A percentile compares a stretch with the other conserved stretches of the same genome.
Conservation (phyloP, 495 filamentous ascomycete genomes). For the Xylaria venustula region DNA sequence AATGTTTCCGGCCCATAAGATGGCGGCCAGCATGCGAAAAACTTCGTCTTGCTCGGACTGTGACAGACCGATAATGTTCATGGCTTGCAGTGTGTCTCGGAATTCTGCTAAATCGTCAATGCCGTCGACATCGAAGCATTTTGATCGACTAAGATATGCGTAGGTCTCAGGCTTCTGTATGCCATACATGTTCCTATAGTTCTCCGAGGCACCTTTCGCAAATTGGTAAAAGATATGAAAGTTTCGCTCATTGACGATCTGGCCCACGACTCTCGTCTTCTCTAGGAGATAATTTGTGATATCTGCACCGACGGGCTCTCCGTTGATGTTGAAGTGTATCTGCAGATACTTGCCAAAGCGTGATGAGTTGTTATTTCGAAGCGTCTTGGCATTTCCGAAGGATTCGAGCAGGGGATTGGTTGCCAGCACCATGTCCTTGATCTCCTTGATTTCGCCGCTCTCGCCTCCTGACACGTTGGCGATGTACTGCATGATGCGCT, state of each 20-base stretch:
- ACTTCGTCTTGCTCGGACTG: constrained; percentile 93
- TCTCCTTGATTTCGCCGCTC: constrained; percentile 91
- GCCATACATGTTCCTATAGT: constrained; percentile 82
- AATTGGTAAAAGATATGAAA: constrained; percentile 99
- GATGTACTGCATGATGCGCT: constrained; percentile 99
- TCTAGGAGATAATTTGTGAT: constrained; percentile 98
- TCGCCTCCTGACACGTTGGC: constrained; percentile 89
- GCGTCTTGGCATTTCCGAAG: constrained; percentile 96
- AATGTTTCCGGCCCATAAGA: constrained; percentile 95
- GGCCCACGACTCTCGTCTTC: constrained; percentile 92
- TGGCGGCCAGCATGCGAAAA: constrained; percentile 90
- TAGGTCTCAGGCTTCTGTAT: constrained; percentile 92
- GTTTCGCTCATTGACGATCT: constrained; percentile 93
- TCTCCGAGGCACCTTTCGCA: constrained; percentile 85
- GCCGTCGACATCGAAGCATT: constrained; percentile 89
- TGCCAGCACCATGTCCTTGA: constrained; percentile 97
- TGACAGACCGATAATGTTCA: constrained; percentile 87
- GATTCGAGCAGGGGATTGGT: constrained; percentile 97
- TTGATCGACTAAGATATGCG: constrained; percentile 89
- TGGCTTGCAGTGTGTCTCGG: constrained; percentile 86
- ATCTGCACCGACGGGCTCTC: constrained; percentile 92
- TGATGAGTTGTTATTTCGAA: constrained; percentile 98
- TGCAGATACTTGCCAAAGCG: constrained; percentile 98
- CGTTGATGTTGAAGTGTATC: constrained; percentile 91
- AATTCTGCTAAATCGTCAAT: constrained; percentile 93